A percentile compares a stretch with the other conserved stretches of the same genome.
phyloP scores from a whole-genome alignment of 2,329 filamentous ascomycete species.

The Chaetomium globosum region DNA sequence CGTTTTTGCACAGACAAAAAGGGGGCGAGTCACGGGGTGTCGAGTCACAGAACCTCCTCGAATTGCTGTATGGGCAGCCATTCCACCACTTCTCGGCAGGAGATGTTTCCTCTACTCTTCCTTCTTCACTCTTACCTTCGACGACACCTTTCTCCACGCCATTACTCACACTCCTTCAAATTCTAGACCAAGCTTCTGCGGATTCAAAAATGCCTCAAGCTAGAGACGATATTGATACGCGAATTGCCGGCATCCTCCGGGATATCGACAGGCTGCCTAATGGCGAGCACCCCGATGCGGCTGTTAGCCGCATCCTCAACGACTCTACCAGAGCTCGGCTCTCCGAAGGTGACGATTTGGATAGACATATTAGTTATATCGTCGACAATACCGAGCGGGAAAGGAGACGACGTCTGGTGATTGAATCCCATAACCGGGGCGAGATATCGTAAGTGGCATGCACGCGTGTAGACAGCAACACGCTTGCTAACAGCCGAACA shows the following conservation, averaged over 20 bases:
- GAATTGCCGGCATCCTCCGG: too few relatives aligned
- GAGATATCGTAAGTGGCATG: constrained; percentile 24
- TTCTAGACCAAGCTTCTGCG: not conserved
- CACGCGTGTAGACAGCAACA: too few relatives aligned
- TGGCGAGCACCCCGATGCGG: not conserved
- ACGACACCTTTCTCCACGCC: not conserved
- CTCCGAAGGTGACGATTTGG: too few relatives aligned
- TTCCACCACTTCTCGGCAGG: not conserved
- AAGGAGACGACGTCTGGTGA: constrained; percentile 8
- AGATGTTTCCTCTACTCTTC: not conserved
- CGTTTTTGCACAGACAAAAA: not conserved
- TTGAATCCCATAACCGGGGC: constrained; percentile 22
- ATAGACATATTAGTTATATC: too few relatives aligned
- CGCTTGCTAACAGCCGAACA: constrained; percentile 18
- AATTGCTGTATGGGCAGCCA: not conserved
- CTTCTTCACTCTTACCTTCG: not conserved
- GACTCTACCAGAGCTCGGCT: not conserved
- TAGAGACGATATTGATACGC: too few relatives aligned
- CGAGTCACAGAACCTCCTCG: not conserved
- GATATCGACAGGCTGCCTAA: too few relatives aligned
- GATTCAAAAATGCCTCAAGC: too few relatives aligned
- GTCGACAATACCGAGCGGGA: not conserved
- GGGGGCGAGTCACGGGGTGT: too few relatives aligned
- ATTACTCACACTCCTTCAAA: not conserved
- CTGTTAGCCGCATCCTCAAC: not conserved